A percentile compares a stretch with the other conserved stretches of the same genome.
These are phyloP conservation scores for Leccinum ochraceum DNA, from an alignment of 768 basidiomycete genomes.

Conservation along the genomic window DNA sequence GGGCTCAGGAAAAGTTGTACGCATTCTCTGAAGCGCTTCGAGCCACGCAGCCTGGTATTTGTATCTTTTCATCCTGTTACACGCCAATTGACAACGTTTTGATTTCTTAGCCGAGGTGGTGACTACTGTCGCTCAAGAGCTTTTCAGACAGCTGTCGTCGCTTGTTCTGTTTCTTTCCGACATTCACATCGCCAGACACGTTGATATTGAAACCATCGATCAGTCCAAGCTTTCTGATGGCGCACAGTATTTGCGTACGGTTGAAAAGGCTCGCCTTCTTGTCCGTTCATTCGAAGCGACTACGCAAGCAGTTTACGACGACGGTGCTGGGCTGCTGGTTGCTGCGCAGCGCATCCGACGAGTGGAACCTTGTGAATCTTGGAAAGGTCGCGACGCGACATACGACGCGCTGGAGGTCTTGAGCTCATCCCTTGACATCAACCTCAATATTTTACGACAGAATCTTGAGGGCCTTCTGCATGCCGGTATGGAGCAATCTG, in stretches of 20 bases:
- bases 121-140: constrained; percentile 31
- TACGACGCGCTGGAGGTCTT: constrained; percentile 35
- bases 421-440: constrained; percentile 32
- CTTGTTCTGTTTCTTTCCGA: constrained; percentile 46
- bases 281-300: constrained; percentile 49
- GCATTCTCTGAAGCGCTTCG: constrained; percentile 21
- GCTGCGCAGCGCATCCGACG: constrained; percentile 37
- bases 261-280: constrained; percentile 47
- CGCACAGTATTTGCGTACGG: constrained; percentile 39
- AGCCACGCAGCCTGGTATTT: constrained; percentile 24
- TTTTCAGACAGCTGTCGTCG: constrained; percentile 40
- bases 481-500: constrained; percentile 42
- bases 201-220: constrained; percentile 50
- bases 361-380: constrained; percentile 27
- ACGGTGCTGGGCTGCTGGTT: constrained; percentile 43
- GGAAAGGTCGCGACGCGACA: constrained; percentile 21
- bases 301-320: constrained; percentile 53
- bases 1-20: constrained; percentile 33
- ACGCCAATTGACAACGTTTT: constrained; percentile 1
- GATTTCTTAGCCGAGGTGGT: constrained; percentile 23
- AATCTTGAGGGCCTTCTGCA: constrained; percentile 40
- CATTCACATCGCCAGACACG: constrained; percentile 50
- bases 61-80: neutral
- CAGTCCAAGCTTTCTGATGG: constrained; percentile 36
- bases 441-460: constrained; percentile 37